These are phyloP conservation scores for Paxillus involutus DNA, from an alignment of 768 basidiomycete genomes.

Conservation along the genomic window DNA sequence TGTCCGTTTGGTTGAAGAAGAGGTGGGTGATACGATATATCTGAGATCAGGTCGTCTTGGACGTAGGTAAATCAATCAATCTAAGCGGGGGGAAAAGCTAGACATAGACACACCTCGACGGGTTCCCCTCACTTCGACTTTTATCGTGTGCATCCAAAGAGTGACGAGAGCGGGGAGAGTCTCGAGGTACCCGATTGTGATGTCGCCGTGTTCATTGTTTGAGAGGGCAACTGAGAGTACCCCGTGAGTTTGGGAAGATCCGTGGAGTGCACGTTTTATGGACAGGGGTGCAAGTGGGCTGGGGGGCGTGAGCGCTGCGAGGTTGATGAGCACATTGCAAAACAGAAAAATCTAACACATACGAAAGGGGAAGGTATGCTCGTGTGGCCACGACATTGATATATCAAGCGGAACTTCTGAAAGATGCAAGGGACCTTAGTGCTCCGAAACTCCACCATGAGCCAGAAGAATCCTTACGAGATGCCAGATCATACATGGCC, in stretches of 20 bases:
- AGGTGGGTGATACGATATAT: slow-evolving; percentile 59
- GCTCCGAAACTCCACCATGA: not conserved
- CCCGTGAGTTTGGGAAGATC: slow-evolving; percentile 75
- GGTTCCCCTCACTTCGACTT: slow-evolving; percentile 46
- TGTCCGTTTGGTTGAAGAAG: slow-evolving; percentile 15
- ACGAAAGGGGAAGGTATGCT: slow-evolving; percentile 60
- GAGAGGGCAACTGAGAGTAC: slow-evolving; percentile 63
- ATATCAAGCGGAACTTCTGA: slow-evolving; percentile 48
- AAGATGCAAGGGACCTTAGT: not conserved
- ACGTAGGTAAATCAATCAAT: not conserved
- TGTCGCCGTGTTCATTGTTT: slow-evolving; percentile 53
- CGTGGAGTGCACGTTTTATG: slow-evolving; percentile 68
- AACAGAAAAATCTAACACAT: slow-evolving; percentile 17
- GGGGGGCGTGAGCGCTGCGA: slow-evolving; percentile 36
- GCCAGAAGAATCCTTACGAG: slow-evolving; percentile 35
- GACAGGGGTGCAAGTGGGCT: slow-evolving; percentile 49
- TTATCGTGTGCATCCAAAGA: slow-evolving; percentile 81
- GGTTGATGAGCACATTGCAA: not conserved
- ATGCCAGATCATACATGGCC: slow-evolving; percentile 49
- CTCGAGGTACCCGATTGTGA: slow-evolving; percentile 69
- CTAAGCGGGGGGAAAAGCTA: not conserved
- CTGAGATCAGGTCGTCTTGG: slow-evolving; percentile 61
- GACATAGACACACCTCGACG: slow-evolving; percentile 40
- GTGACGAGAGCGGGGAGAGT: slow-evolving; percentile 93
- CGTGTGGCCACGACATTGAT: slow-evolving; percentile 52